Evolutionary conservation across 2,329 filamentous ascomycete species (phyloP).

Genomic region (Pyrenochaeta sp.): DNA sequence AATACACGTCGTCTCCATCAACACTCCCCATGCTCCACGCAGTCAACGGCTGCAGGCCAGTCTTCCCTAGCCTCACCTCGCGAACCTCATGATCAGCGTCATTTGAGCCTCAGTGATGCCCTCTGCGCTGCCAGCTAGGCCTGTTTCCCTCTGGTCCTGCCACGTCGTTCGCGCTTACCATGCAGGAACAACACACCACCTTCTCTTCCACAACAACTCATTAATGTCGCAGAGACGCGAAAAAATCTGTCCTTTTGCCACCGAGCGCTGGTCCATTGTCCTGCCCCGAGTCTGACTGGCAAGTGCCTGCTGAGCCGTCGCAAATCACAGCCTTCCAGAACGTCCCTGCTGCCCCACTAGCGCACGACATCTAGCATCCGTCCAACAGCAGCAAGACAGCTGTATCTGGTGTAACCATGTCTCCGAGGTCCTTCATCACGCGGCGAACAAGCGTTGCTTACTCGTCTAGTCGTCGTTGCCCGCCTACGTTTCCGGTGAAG

Average conservation of each 20-base stretch:
- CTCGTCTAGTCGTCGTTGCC: slow-evolving; percentile 26
- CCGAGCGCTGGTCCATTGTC: slow-evolving; percentile 16
- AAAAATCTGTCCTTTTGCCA: slow-evolving; percentile 40
- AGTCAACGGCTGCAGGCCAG: slow-evolving; percentile 29
- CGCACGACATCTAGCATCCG: slow-evolving; percentile 22
- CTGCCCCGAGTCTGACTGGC: slow-evolving; percentile 32
- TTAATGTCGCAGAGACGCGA: slow-evolving; percentile 40
- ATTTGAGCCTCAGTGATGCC: slow-evolving; percentile 21
- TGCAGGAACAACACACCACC: slow-evolving; percentile 49
- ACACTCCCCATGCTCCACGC: slow-evolving; percentile 10
- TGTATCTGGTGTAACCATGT: slow-evolving; percentile 44
- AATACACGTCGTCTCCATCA: not conserved
- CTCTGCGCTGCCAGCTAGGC: slow-evolving; percentile 19
- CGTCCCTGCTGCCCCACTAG: slow-evolving; percentile 28
- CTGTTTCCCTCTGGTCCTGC: slow-evolving; percentile 31
- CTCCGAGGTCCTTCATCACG: slow-evolving; percentile 31
- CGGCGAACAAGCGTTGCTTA: slow-evolving; percentile 32
- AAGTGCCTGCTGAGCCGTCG: slow-evolving; percentile 10
- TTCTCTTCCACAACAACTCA: slow-evolving; percentile 33
- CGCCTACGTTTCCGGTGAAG: slow-evolving; percentile 37
- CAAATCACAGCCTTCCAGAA: slow-evolving; percentile 38
- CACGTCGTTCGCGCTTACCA: slow-evolving; percentile 46
- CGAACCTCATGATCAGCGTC: slow-evolving; percentile 20
- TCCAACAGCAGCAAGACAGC: slow-evolving; percentile 45
- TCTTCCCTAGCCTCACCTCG: slow-evolving; percentile 23